Evolutionary conservation across 1,139 yeast species (phyloP), one percentile per base, ranked within the genome.

Genomic region (Sporopachydermia cereana): DNA sequence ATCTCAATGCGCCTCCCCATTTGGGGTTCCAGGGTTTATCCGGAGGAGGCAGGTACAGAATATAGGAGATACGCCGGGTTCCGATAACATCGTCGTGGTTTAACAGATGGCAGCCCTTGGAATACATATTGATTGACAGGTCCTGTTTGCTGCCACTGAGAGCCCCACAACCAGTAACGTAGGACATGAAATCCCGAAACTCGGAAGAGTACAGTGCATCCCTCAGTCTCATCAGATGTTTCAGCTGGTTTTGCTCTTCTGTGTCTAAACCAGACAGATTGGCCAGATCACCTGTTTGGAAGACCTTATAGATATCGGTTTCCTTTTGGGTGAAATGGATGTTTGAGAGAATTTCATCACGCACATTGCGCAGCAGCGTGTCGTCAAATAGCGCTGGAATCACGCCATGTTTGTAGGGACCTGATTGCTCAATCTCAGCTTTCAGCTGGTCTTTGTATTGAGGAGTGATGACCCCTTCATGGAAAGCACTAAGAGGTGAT

Each of bases 21-120:
- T 77, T 76, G 45, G 83, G 72, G 54, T 86, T 78, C 98, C 98
- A 93, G 1, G 67, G 67, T 51, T 79, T 78, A 51, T 84, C 94
- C 0, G 97, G 97, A 45, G 89, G 95, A 0, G 96, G 95, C 59
- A 93, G 65, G 60, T 93, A 93, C 44, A 93, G 67, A 52, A 93
- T 93, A 57, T 88, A 93, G 54, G 96, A 84, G 36, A 93, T 91
- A 50, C 97, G 70, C 58, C 99, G 71, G 2, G 95, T 80, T 1
- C 98, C 98, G 61, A 93, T 91, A 25, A 93, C 98, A 62, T 93
- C 98, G 63, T 93, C 98, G 59, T 93, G 99, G 14, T 95, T 86
- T 49, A 93, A 69, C 51, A 93, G 67, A 63, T 93, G 99, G 58
- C 97, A 91, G 2, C 96, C 95, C 57, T 84, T 84, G 45, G 84